phyloP scores from a whole-genome alignment of 257 asterid species.

The Henckelia pumila region DNA sequence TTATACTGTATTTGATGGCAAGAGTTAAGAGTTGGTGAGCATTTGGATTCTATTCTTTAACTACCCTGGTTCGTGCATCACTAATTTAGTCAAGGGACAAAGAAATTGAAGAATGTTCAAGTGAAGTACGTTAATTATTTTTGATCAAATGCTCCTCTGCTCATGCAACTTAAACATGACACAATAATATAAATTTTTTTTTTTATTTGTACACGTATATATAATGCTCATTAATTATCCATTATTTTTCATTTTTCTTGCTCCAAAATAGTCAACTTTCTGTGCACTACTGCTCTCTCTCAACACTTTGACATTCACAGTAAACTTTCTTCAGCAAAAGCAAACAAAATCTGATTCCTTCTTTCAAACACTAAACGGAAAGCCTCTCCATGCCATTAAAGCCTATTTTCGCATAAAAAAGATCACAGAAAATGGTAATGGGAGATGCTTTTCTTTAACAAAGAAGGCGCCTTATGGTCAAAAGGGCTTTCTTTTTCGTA shows the following conservation, averaged over 20 bases:
- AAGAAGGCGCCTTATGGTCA: conserved; percentile 38
- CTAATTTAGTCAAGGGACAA: no score
- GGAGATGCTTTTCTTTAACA: conserved; percentile 38
- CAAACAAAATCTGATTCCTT: conserved; percentile 30
- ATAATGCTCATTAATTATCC: background rate
- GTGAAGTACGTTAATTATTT: no score
- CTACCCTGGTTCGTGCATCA: no score
- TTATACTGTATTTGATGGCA: no score
- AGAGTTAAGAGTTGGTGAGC: no score
- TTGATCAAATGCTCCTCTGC: no score
- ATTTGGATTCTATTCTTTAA: no score
- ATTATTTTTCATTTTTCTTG: background rate
- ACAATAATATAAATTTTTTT: no score
- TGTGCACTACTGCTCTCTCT: conserved; percentile 23
- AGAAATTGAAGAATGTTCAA: no score
- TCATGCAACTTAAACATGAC: no score
- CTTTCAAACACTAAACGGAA: conserved; percentile 45
- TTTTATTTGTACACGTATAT: no score
- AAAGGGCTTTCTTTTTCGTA: conserved; percentile 45
- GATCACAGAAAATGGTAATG: conserved; percentile 25
- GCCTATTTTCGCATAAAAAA: conserved; percentile 36
- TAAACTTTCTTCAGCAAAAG: conserved; percentile 36
- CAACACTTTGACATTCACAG: conserved; percentile 36
- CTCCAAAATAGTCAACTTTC: conserved; percentile 33
- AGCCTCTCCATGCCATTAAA: conserved; percentile 36